These are phyloP conservation scores for Melaleuca quinquenervia DNA, from an alignment of 345 rosid species.

Conservation along the genomic window DNA sequence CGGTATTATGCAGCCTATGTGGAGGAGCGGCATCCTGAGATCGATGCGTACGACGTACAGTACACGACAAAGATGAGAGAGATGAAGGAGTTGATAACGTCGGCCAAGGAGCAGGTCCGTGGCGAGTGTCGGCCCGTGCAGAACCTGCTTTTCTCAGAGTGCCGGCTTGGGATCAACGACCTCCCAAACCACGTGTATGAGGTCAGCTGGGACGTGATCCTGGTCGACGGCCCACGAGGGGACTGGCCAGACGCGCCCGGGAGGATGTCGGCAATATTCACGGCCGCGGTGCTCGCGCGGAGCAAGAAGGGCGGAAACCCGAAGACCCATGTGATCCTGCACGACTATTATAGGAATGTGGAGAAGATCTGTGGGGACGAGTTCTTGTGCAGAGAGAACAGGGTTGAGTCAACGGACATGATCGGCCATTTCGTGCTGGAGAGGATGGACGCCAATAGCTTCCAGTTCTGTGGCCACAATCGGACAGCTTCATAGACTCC, in stretches of 20 bases:
- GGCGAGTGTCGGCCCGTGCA: conserved; percentile 93
- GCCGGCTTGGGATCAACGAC: conserved; percentile 75
- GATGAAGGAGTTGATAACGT: conserved; percentile 40
- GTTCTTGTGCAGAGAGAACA: conserved; percentile 76
- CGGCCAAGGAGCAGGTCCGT: conserved; percentile 39
- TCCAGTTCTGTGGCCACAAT: conserved; percentile 34
- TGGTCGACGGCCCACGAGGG: conserved; percentile 94
- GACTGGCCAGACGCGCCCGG: conserved; percentile 65
- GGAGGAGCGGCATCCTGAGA: conserved; percentile 83
- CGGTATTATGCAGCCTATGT: conserved; percentile 87
- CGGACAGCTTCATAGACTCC: background rate
- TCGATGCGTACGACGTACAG: conserved; percentile 86
- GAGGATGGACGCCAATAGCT: conserved; percentile 53
- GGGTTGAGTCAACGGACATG: conserved; percentile 51
- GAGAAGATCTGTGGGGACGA: conserved; percentile 77
- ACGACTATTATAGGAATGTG: conserved; percentile 71
- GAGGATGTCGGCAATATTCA: conserved; percentile 83
- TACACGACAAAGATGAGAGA: conserved; percentile 77
- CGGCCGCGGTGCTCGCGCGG: conserved; percentile 84
- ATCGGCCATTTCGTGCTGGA: conserved; percentile 88
- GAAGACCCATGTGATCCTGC: conserved; percentile 78
- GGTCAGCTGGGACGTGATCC: conserved; percentile 90
- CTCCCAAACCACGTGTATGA: conserved; percentile 90
- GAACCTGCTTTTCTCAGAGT: conserved; percentile 80
- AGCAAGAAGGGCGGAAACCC: conserved; percentile 66